phyloP scores from a whole-genome alignment of 495 filamentous ascomycete genomes.

The Tuber aestivum region DNA sequence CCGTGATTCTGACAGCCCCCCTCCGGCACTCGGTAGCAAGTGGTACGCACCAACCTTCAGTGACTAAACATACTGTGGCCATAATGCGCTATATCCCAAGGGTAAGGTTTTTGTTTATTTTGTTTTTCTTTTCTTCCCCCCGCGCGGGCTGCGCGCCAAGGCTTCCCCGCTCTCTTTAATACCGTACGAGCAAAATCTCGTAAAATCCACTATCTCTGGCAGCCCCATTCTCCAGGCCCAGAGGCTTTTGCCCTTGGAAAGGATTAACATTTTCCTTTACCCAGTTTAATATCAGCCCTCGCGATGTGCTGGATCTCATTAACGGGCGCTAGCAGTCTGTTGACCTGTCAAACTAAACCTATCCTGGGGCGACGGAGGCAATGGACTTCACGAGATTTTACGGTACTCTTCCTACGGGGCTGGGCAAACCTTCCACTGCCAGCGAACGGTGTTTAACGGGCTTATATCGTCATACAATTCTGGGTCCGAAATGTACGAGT shows the following conservation, averaged over 20 bases:
- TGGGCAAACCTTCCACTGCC: neutral
- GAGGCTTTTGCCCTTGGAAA: no score
- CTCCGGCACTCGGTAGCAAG: neutral
- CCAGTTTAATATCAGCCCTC: no score
- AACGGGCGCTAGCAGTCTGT: no score
- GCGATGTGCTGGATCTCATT: no score
- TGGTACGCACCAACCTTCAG: neutral
- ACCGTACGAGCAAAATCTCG: no score
- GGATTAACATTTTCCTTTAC: no score
- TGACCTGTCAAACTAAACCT: no score
- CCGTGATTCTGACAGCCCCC: neutral
- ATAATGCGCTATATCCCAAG: neutral
- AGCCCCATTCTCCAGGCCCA: no score
- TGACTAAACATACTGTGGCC: neutral
- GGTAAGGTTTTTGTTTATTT: neutral
- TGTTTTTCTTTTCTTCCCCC: neutral
- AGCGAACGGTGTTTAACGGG: neutral
- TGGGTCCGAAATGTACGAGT: neutral
- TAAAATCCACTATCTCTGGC: no score
- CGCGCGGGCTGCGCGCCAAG: neutral
- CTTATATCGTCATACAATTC: neutral
- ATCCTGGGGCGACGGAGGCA: no score
- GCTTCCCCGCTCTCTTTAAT: neutral
- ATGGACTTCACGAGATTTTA: no score
- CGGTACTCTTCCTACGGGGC: neutral